phyloP scores from a whole-genome alignment of 2,329 filamentous ascomycete species.

The Ophiostoma quercus region DNA sequence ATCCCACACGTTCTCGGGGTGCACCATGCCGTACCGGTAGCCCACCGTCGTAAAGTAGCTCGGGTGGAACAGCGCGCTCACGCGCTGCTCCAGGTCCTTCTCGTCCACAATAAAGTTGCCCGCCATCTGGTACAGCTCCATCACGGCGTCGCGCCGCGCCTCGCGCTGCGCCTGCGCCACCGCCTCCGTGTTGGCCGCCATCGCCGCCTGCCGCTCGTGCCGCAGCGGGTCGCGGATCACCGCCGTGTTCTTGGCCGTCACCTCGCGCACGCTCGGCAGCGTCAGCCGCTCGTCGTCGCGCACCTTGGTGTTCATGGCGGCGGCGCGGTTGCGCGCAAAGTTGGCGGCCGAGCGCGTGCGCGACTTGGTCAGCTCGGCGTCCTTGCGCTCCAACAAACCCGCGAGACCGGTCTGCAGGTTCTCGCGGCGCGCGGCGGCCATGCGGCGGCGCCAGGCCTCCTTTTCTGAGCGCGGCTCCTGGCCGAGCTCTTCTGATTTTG shows the following conservation, averaged over 20 bases:
- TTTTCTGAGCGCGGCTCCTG: conserved; percentile 36
- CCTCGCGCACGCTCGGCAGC: conserved; percentile 56
- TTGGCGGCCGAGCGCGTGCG: conserved; percentile 36
- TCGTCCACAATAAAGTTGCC: conserved; percentile 81
- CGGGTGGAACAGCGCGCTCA: conserved; percentile 71
- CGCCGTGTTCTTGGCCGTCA: conserved; percentile 45
- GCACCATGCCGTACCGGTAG: conserved; percentile 31
- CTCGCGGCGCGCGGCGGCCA: conserved; percentile 65
- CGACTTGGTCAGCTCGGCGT: conserved; percentile 35
- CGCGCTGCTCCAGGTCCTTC: conserved; percentile 64
- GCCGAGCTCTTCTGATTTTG: conserved; percentile 39
- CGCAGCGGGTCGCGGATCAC: conserved; percentile 59
- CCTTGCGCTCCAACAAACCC: conserved; percentile 64
- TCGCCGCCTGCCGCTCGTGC: conserved; percentile 48
- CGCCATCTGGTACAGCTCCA: conserved; percentile 86
- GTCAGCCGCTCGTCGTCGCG: conserved; percentile 70
- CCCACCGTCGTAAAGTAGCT: conserved; percentile 47
- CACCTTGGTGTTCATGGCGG: conserved; percentile 48
- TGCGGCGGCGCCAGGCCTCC: conserved; percentile 61
- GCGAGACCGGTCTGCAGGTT: conserved; percentile 68
- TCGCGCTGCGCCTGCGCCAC: conserved; percentile 50
- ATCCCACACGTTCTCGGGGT: conserved; percentile 50
- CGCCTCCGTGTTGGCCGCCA: conserved; percentile 39
- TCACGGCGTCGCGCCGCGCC: conserved; percentile 63
- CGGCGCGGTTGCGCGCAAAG: conserved; percentile 43